Percentiles rank a stretch among this genome's conserved stretches.
Evolutionary conservation across 192 early-diverging fungal species (phyloP).

Genomic region (Entomortierella parvispora): DNA sequence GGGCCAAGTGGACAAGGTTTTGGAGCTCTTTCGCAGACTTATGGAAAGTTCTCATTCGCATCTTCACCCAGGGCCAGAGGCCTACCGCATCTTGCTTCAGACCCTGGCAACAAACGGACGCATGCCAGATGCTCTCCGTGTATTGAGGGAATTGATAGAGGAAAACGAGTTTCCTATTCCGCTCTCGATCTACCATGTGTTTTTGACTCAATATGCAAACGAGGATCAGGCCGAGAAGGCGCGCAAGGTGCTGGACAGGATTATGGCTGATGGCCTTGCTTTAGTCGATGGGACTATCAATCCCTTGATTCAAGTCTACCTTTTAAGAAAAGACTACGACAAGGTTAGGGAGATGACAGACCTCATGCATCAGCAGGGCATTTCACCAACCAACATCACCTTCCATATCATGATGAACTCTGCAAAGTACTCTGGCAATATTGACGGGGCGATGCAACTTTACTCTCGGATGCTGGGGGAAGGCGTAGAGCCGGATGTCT

Average conservation of each 20-base stretch:
- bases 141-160: conserved; percentile 37
- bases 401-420: conserved; percentile 50
- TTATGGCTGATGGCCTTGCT: conserved; percentile 26
- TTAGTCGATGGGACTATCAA: conserved; percentile 41
- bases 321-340: conserved; percentile 25
- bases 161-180: conserved; percentile 14
- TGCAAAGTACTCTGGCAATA: conserved; percentile 17
- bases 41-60: conserved; percentile 27
- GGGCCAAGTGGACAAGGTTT: conserved; percentile 17
- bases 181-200: conserved; percentile 45
- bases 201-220: conserved; percentile 37
- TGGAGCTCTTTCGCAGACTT: conserved; percentile 30
- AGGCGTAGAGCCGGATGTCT: conserved; percentile 33
- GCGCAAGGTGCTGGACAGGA: conserved; percentile 32
- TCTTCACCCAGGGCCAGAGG: conserved; percentile 24
- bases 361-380: conserved; percentile 29
- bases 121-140: conserved; percentile 31
- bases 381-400: conserved; percentile 24
- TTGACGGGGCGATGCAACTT: conserved; percentile 21
- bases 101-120: conserved; percentile 18
- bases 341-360: conserved; percentile 33
- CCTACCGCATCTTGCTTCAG: conserved; percentile 32
- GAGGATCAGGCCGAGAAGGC: conserved; percentile 38
- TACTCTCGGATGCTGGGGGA: conserved; percentile 34
- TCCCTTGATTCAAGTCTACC: conserved; percentile 31